Percentiles rank a stretch among this genome's conserved stretches.
These are phyloP conservation scores for Camelina hispida DNA, from an alignment of 345 rosid genomes.

Conservation along the genomic window DNA sequence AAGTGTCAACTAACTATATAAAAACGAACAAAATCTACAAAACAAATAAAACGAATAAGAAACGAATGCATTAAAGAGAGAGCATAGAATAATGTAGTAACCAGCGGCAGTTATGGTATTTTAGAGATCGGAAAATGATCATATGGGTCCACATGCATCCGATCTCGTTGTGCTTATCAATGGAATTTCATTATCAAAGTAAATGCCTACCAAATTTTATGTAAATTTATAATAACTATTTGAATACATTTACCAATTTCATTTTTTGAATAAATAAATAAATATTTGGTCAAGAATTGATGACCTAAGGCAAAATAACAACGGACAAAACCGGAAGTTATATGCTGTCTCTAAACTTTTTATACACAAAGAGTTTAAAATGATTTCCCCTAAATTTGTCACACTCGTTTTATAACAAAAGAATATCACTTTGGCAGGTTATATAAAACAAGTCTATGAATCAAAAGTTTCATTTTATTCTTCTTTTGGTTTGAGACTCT, in stretches of 20 bases:
- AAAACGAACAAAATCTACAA: not conserved
- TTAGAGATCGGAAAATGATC: slow-evolving; percentile 40
- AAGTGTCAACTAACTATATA: not conserved
- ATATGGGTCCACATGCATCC: slow-evolving; percentile 45
- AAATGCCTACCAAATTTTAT: slow-evolving; percentile 22
- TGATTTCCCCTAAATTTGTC: no score
- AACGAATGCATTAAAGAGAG: slow-evolving; percentile 15
- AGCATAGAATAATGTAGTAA: slow-evolving; percentile 28
- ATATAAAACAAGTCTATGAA: not conserved
- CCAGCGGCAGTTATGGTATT: slow-evolving; percentile 42
- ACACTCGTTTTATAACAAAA: no score
- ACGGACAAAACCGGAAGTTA: not conserved
- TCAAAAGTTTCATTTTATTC: not conserved
- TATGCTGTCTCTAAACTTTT: no score
- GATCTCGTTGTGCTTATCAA: slow-evolving; percentile 38
- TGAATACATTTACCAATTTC: not conserved
- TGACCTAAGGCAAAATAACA: not conserved
- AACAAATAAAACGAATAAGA: not conserved
- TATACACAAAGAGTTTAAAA: no score
- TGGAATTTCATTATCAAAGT: slow-evolving; percentile 34
- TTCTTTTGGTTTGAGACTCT: not conserved
- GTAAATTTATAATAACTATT: not conserved
- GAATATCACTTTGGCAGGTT: no score
- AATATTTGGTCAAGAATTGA: not conserved
- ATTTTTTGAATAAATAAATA: no score